phyloP scores from a whole-genome alignment of 768 basidiomycete genomes.

The Mycena latifolia region DNA sequence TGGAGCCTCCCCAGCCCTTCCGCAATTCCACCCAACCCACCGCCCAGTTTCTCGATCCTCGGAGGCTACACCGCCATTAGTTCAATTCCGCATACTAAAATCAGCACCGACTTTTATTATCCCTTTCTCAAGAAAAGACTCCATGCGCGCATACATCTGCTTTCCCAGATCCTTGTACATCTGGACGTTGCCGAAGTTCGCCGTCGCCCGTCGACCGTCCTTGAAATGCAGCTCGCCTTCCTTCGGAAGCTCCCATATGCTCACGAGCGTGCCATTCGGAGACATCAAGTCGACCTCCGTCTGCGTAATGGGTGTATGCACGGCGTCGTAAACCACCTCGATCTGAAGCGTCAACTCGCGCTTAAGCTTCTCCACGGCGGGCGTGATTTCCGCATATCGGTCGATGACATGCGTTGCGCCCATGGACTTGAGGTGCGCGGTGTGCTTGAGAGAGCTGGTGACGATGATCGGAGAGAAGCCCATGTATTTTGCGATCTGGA shows the following conservation, averaged over 20 bases:
- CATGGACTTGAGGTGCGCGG: constrained; percentile 46
- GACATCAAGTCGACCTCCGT: not conserved
- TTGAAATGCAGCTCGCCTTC: not conserved
- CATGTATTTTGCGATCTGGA: constrained; percentile 54
- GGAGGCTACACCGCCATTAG: not conserved
- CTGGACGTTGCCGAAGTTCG: not conserved
- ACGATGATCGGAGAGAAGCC: constrained; percentile 58
- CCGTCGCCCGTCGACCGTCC: not conserved
- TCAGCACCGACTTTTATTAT: not conserved
- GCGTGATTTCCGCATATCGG: constrained; percentile 18
- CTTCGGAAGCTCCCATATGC: not conserved
- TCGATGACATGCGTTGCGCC: constrained; percentile 58
- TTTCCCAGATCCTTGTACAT: not conserved
- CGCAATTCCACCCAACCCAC: not conserved
- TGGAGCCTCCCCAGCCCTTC: not conserved
- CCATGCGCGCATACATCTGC: constrained; percentile 7
- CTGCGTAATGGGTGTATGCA: not conserved
- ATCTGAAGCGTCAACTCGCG: not conserved
- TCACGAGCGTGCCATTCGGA: not conserved
- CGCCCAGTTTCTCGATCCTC: not conserved
- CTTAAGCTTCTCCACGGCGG: not conserved
- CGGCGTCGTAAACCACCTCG: constrained; percentile 1
- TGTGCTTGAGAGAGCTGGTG: constrained; percentile 48
- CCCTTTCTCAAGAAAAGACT: not conserved
- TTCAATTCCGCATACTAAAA: too few species aligned